Evolutionary conservation across 169 alveolate genomes (phyloP).

Genomic region (Cystoisospora suis): DNA sequence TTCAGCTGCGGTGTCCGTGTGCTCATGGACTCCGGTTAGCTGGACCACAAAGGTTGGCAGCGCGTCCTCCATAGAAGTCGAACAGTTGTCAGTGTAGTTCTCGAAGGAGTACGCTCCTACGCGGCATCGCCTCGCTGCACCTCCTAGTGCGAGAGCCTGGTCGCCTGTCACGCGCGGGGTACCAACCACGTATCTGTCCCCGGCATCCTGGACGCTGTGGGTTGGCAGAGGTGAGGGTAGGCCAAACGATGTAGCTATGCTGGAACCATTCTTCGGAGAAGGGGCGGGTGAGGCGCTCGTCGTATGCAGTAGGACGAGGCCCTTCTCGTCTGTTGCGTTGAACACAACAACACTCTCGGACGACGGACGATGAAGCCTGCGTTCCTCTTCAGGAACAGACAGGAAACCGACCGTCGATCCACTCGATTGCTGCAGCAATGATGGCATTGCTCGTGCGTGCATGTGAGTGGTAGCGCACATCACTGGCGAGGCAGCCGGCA

Average conservation of each 20-base stretch:
- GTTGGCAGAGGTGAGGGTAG: background rate
- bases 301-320: background rate
- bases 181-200: no score
- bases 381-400: background rate
- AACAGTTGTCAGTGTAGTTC: background rate
- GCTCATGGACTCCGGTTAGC: background rate
- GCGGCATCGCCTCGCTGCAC: background rate
- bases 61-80: background rate
- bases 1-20: background rate
- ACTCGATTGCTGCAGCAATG: no score
- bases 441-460: no score
- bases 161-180: no score
- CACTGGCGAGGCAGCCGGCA: no score
- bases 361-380: background rate
- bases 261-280: background rate
- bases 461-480: no score
- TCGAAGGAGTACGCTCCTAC: background rate
- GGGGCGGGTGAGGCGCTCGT: conserved; percentile 12
- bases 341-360: conserved; percentile 9
- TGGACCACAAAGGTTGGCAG: background rate
- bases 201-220: no score
- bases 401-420: no score
- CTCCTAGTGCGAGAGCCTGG: no score
- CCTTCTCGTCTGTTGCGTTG: conserved; percentile 5
- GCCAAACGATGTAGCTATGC: background rate